Evolutionary conservation across 768 basidiomycete species (phyloP).

Genomic region (Cystobasidium onofrii): DNA sequence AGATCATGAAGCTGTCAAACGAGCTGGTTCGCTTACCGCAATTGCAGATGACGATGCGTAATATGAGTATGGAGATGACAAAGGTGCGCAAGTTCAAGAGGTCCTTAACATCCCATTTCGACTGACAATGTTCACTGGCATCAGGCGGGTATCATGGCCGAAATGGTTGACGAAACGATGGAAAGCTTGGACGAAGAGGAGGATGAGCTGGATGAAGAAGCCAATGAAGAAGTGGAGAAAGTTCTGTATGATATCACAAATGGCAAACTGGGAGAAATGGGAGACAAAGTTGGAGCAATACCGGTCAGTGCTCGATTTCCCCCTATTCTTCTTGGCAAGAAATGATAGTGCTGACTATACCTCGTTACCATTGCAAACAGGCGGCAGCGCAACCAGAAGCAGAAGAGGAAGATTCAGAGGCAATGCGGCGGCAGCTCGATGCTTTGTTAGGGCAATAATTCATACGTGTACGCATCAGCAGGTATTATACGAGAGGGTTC

Average conservation of each 20-base stretch:
- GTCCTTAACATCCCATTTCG: too few relatives aligned
- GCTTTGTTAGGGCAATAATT: conserved; percentile 17
- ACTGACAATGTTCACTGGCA: too few relatives aligned
- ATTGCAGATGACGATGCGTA: conserved; percentile 82
- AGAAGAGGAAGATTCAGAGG: conserved; percentile 32
- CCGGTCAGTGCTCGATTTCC: conserved; percentile 36
- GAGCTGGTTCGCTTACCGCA: conserved; percentile 82
- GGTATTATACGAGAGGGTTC: too few relatives aligned
- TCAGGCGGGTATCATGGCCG: conserved; percentile 95
- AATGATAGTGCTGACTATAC: background rate
- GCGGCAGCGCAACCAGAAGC: background rate
- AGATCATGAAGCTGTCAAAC: conserved; percentile 98
- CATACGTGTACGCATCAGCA: too few relatives aligned
- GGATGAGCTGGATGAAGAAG: conserved; percentile 90
- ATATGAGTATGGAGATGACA: conserved; percentile 99
- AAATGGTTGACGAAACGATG: conserved; percentile 91
- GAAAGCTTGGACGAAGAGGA: conserved; percentile 58
- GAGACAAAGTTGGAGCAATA: conserved; percentile 36
- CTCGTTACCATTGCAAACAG: background rate
- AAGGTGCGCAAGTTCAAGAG: too few relatives aligned
- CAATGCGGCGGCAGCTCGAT: conserved; percentile 33
- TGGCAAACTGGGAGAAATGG: conserved; percentile 47
- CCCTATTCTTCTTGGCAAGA: background rate
- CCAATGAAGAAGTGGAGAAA: conserved; percentile 93
- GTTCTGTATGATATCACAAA: conserved; percentile 90